Evolutionary conservation across 768 basidiomycete genomes (phyloP), one percentile per base, ranked within the genome.

Genomic region (Russula sp.): DNA sequence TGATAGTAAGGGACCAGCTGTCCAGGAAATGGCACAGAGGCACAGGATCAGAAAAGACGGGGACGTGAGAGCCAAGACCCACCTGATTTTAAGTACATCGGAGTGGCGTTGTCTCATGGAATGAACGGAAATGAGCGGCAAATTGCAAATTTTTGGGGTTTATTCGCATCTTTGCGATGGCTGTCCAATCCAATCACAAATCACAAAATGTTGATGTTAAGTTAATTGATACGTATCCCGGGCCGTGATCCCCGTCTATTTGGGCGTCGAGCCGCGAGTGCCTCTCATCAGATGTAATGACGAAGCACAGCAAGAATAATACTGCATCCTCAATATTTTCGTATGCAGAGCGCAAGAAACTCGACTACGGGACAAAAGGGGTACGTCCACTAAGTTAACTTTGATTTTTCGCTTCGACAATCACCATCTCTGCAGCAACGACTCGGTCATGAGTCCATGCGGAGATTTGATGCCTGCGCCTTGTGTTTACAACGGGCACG

Each of bases 401-500:
- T 22, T 42, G 7, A 40, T 44, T 24, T 55, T 13, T 18, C 22
- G 42, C n/a, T 2, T 14, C 10, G n/a, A 59, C 59, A 57, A 44
- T 44, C 57, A n/a, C 58, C 42, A 52, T 26, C 46, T 58, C 26
- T 57, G n/a, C 64, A 87, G 83, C 85, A 88, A 84, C 84, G 88
- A 50, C 76, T 94, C 72, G 94, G 94, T 40, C 89, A 92, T 73
- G 94, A 97, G 74, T 94, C 90, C 13, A 92, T 95, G 89, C 86
- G 93, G 44, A 83, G 83, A 57, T 94, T 97, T 73, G 92, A 97
- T 74, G 87, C 92, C 1, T 98, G 97, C 73, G 82, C 89, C 6
- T 82, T 97, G 16, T 99, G 96, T 74, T 78, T 97, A 40, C 86
- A 91, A 59, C 81, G 83, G 48, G 94, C 92, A 6, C 79, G 90